phyloP scores from a whole-genome alignment of 768 basidiomycete genomes.

The Imleria badia region DNA sequence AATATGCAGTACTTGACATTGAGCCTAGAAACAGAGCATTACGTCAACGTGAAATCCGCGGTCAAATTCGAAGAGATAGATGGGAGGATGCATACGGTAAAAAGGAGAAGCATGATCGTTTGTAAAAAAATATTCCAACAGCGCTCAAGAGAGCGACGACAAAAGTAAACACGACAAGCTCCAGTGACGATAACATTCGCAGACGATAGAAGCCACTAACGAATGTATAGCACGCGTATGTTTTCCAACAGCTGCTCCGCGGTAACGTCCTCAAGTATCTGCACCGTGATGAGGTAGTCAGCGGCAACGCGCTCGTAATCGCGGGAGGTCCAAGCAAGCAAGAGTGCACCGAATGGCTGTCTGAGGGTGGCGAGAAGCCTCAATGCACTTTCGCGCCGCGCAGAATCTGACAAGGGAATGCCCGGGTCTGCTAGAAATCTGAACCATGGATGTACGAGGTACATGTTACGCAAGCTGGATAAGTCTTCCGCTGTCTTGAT shows the following conservation, averaged over 20 bases:
- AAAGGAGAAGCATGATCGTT: neutral
- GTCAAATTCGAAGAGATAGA: too few species aligned
- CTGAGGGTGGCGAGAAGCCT: constrained; percentile 5
- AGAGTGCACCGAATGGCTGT: constrained; percentile 17
- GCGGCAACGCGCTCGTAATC: constrained; percentile 13
- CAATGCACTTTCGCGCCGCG: neutral
- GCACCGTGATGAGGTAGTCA: constrained; percentile 5
- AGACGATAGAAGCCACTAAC: neutral
- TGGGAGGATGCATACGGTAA: too few species aligned
- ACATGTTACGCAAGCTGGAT: neutral
- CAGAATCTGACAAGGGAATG: neutral
- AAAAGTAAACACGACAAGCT: too few species aligned
- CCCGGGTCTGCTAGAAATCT: neutral
- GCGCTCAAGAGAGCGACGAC: neutral
- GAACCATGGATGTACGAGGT: constrained; percentile 20
- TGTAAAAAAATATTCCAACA: neutral
- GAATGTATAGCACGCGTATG: constrained; percentile 5
- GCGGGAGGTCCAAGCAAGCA: constrained; percentile 1
- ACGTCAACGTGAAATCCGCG: too few species aligned
- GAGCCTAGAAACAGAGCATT: too few species aligned
- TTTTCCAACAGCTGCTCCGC: constrained; percentile 1
- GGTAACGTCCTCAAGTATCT: constrained; percentile 6
- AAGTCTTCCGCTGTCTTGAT: constrained; percentile 6
- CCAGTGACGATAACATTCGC: too few species aligned
- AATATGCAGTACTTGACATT: too few species aligned